phyloP scores from a whole-genome alignment of 805 yeast species.

The Ogataea polymorpha region DNA sequence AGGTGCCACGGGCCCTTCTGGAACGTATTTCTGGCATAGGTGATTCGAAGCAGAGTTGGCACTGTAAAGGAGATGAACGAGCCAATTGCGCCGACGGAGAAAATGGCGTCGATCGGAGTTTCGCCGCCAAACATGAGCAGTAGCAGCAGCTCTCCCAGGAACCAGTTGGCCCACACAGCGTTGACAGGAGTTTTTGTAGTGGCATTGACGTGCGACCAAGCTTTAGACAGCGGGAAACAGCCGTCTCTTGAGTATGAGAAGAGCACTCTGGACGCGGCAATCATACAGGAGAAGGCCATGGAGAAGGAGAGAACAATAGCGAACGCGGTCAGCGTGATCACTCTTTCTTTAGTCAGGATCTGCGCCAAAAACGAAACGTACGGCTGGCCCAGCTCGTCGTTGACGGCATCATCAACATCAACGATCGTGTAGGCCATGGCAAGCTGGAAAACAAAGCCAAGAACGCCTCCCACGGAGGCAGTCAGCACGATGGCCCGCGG shows the following conservation, averaged over 20 bases:
- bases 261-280: slow-evolving; percentile 62
- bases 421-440: slow-evolving; percentile 61
- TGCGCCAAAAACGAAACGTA: slow-evolving; percentile 53
- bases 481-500: slow-evolving; percentile 63
- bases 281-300: slow-evolving; percentile 54
- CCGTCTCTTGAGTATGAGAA: slow-evolving; percentile 67
- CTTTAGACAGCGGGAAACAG: slow-evolving; percentile 57
- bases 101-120: slow-evolving; percentile 63
- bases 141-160: slow-evolving; percentile 52
- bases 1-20: slow-evolving; percentile 63
- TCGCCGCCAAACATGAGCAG: slow-evolving; percentile 62
- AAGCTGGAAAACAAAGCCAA: slow-evolving; percentile 56
- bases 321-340: slow-evolving; percentile 40
- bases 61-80: slow-evolving; percentile 61
- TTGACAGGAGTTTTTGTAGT: slow-evolving; percentile 57
- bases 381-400: slow-evolving; percentile 56
- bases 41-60: slow-evolving; percentile 57
- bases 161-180: slow-evolving; percentile 57
- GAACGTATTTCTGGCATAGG: slow-evolving; percentile 50
- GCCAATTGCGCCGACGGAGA: slow-evolving; percentile 69
- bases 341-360: slow-evolving; percentile 40
- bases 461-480: slow-evolving; percentile 48
- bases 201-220: slow-evolving; percentile 47
- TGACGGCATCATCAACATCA: slow-evolving; percentile 42
- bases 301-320: slow-evolving; percentile 41